phyloP scores from a whole-genome alignment of 441 rosid genomes.

The Geranium incanum region DNA sequence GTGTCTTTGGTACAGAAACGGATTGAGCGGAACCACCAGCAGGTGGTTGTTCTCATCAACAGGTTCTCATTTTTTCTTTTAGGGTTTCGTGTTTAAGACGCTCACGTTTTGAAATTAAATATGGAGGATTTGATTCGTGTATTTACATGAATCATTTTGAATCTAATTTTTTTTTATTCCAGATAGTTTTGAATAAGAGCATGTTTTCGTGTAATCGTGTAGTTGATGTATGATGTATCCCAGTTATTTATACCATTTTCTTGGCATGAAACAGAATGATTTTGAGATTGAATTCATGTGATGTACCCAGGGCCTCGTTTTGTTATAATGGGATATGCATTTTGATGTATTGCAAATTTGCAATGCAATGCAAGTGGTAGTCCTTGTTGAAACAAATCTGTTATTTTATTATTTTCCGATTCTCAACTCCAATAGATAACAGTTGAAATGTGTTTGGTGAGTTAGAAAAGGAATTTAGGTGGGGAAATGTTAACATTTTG shows the following conservation, averaged over 20 bases:
- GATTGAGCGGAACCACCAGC: neutral
- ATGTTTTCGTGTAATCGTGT: neutral
- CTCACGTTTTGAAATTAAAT: neutral
- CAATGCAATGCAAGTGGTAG: neutral
- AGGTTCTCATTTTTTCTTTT: neutral
- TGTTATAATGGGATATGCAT: neutral
- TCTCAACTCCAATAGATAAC: neutral
- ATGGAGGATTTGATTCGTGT: neutral
- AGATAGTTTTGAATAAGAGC: neutral
- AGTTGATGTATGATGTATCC: no score
- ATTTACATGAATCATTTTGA: neutral
- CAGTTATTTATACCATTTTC: neutral
- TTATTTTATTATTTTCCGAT: neutral
- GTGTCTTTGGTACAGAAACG: neutral
- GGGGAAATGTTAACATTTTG: neutral
- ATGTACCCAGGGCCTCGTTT: neutral
- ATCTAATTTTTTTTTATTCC: neutral
- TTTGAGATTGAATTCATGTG: neutral
- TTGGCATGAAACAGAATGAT: neutral
- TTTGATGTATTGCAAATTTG: neutral
- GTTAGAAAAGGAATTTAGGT: neutral
- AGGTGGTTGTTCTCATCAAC: slow-evolving; percentile 1
- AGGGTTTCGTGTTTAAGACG: slow-evolving; percentile 7
- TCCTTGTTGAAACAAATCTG: neutral
- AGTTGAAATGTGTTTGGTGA: neutral